phyloP scores from a whole-genome alignment of 768 basidiomycete species.

The Tephrocybe sp. region DNA sequence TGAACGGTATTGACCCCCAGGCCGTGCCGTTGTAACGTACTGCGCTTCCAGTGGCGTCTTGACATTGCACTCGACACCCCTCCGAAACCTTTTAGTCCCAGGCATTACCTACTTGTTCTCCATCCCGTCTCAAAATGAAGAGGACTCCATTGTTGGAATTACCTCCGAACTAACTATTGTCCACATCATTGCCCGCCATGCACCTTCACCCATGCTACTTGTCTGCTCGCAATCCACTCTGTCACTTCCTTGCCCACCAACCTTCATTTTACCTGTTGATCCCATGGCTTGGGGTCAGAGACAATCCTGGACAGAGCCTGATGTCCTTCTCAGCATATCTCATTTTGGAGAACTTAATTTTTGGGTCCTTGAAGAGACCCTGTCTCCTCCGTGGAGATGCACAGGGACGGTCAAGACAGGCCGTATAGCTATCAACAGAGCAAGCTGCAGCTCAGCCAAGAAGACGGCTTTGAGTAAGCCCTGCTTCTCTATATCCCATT shows the following conservation, averaged over 20 bases:
- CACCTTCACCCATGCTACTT: constrained; percentile 33
- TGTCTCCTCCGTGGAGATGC: constrained; percentile 53
- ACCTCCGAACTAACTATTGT: constrained; percentile 59
- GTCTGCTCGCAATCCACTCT: constrained; percentile 50
- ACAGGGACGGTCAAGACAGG: constrained; percentile 77
- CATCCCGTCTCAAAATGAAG: constrained; percentile 49
- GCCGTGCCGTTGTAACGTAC: constrained; percentile 60
- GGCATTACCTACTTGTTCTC: constrained; percentile 61
- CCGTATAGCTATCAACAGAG: constrained; percentile 60
- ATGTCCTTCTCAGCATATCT: constrained; percentile 78
- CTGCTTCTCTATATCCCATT: constrained; percentile 1
- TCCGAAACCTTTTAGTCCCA: constrained; percentile 43
- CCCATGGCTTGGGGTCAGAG: constrained; percentile 79
- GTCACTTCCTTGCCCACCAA: constrained; percentile 46
- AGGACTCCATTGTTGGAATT: constrained; percentile 65
- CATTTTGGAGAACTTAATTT: constrained; percentile 79
- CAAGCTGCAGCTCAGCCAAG: constrained; percentile 85
- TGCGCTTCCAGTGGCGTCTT: constrained; percentile 42
- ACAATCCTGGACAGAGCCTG: constrained; percentile 50
- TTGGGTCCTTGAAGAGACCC: constrained; percentile 63
- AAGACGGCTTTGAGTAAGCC: constrained; percentile 82
- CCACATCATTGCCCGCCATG: constrained; percentile 45
- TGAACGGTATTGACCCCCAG: constrained; percentile 24
- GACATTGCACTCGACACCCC: constrained; percentile 52
- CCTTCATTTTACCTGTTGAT: constrained; percentile 73